Base-by-base conservation (phyloP, 257 asterid genomes). In the Plectranthus barbatus region DNA sequence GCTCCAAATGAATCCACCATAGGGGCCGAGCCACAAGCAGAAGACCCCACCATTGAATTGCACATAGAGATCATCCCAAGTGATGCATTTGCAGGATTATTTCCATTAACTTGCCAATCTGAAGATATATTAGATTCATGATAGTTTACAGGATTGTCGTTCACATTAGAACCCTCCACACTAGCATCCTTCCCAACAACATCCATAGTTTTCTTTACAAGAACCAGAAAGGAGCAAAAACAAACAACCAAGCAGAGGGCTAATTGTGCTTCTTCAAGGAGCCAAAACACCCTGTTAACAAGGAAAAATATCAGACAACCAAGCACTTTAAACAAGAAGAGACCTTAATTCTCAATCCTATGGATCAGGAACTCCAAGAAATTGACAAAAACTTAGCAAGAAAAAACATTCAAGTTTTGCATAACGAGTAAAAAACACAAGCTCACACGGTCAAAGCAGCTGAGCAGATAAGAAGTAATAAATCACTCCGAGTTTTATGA, bases 61-160 rank as follows among this genome's bases (percentile, higher is more conserved):
- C 75, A 73, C 23, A 66, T 52, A 9, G 81, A 77, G 61, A 73
- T 77, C 84, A 80, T 68, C 64, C 82, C 81, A 46, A 77, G 52
- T 0, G 94, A 68, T 15, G 77, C 47, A 60, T 73, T 75, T 1
- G 87, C 34, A 33, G 77, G 59, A 75, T 71, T 78, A 39, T 60
- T 67, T 11, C 79, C 88, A 69, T 50, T 76, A 52, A 83, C 60
- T 76, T 77, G 88, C 97, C 95, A 87, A 12, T 87, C 85, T 33
- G 89, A 70, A 55, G 81, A 55, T 60, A 77, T 42, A 66, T 78
- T 74, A 33, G 86, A 60, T 9, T 82, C 70, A 58, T 76, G 81
- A 68, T 81, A 80, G 62, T 60, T 69, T 59, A 74, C 62, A 17
- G 79, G 69, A 64, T 78, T 77, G 21, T 67, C 83, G 34, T 67